Base-by-base conservation (phyloP, 2,329 filamentous ascomycete species). In the Penicillium janthinellum region DNA sequence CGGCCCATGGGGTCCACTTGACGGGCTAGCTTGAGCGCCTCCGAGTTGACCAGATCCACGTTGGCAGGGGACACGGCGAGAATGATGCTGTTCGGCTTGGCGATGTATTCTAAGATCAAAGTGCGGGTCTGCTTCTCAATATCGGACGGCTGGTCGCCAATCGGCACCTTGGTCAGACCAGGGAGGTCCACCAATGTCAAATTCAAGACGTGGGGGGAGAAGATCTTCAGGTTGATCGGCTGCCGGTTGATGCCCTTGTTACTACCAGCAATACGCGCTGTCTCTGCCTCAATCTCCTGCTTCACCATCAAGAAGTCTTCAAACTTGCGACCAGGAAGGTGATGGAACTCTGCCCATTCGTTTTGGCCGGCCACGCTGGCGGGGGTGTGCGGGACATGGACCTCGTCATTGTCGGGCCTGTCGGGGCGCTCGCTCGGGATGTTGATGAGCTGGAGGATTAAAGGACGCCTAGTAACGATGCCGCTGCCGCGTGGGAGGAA, bases 171-270 rank as follows among this genome's bases (percentile, higher is more conserved):
- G 71, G 95, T 99, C 74, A 99, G 81, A 70, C 95, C 95, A 3
- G 95, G 95, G 72, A 99, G 79, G 83, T 99, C 95, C 62, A 99
- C 95, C 70, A 99, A 82, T 2, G 95, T 99, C 78, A 99, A 83
- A 78, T 96, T 99, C 62, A 99, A 86, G 61, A 99, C 95, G 76
- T 97, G 90, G 25, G 95, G 93, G 48, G 95, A 98, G 81, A 96
- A 99, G 64, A 99, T 95, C 77, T 98, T 98, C 67, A 99, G 86
- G 79, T 99, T 98, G 77, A 99, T 99, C 60, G 95, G 92, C 75
- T 96, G 91, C 64, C 95, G 85, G 77, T 96, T 97, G 81, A 99
- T 99, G 71, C 95, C 95, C 80, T 98, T 98, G 82, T 99, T 99
- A 80, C 86, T 96, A 70, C 95, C 95, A 60, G 90, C 91, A 81